phyloP scores from a whole-genome alignment of 1,139 yeast genomes.

The Yamadazyma pseudoaaseri region DNA sequence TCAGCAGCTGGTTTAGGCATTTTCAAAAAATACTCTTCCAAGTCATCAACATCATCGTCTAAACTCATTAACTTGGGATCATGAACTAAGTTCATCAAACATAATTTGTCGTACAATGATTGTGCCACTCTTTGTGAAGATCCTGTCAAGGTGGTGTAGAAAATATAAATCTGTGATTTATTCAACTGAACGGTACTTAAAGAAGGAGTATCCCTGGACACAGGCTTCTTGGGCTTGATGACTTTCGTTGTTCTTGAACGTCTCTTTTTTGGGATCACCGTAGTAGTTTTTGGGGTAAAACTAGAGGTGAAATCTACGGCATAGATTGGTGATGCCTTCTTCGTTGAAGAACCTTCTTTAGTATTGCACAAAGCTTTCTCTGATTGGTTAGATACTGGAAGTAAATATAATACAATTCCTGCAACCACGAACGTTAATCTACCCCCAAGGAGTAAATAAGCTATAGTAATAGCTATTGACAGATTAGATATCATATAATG shows the following conservation, averaged over 20 bases:
- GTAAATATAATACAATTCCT: conserved; percentile 1
- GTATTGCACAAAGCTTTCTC: not conserved
- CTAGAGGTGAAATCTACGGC: conserved; percentile 46
- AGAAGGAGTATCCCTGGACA: conserved; percentile 19
- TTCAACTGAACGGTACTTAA: conserved; percentile 36
- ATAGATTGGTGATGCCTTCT: conserved; percentile 31
- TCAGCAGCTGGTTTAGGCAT: conserved; percentile 52
- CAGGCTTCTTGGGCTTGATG: conserved; percentile 26
- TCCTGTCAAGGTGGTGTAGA: conserved; percentile 86
- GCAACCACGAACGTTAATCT: conserved; percentile 23
- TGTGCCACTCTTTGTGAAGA: conserved; percentile 71
- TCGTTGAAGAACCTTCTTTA: not conserved
- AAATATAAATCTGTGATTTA: conserved; percentile 56
- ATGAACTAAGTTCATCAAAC: conserved; percentile 27
- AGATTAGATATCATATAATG: conserved; percentile 13
- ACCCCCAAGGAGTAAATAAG: conserved; percentile 23
- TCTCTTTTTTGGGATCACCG: conserved; percentile 17
- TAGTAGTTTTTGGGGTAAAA: conserved; percentile 25
- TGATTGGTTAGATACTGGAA: not conserved
- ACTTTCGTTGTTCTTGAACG: conserved; percentile 31
- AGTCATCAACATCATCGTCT: conserved; percentile 79
- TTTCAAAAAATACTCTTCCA: conserved; percentile 76
- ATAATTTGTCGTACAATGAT: conserved; percentile 37
- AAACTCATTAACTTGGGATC: conserved; percentile 63
- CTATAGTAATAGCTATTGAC: conserved; percentile 7